A percentile compares a stretch with the other conserved stretches of the same genome.
Conservation (phyloP, 352 stramenopile species). For the Globisporangium solare region DNA sequence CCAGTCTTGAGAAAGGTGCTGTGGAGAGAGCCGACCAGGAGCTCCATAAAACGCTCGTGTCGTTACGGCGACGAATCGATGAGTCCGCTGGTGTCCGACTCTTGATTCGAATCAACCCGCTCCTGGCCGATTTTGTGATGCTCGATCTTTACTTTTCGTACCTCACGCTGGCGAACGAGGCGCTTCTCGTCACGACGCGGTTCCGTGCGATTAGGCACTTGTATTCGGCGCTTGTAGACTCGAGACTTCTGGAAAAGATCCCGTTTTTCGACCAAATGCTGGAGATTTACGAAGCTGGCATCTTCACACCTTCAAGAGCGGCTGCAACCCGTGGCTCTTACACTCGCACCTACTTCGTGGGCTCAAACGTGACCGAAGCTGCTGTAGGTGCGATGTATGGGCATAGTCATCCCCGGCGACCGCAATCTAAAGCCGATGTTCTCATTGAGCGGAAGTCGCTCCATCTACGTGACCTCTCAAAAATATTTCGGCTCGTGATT, state of each 20-base stretch:
- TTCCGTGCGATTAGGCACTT: constrained; percentile 23
- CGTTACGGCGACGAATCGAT: constrained; percentile 11
- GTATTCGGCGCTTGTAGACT: constrained; percentile 22
- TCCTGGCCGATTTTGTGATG: constrained; percentile 24
- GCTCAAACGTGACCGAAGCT: constrained; percentile 19
- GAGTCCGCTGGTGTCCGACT: background rate
- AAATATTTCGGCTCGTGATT: constrained; percentile 16
- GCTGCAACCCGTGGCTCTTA: constrained; percentile 19
- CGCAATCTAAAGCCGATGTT: constrained; percentile 8
- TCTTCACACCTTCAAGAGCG: constrained; percentile 27
- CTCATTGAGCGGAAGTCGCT: constrained; percentile 12
- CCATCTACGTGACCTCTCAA: constrained; percentile 22
- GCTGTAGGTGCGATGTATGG: constrained; percentile 20
- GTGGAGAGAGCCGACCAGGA: constrained; percentile 14
- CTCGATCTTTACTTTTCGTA: constrained; percentile 22
- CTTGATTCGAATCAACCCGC: constrained; percentile 19
- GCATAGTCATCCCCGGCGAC: constrained; percentile 4
- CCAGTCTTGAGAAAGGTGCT: constrained; percentile 11
- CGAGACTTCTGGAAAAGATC: constrained; percentile 9
- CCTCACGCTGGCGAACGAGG: constrained; percentile 14
- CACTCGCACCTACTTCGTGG: constrained; percentile 21
- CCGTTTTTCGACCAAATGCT: constrained; percentile 26
- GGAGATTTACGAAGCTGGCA: constrained; percentile 16
- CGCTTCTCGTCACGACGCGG: constrained; percentile 21
- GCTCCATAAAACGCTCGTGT: constrained; percentile 10